Conservation (phyloP, 169 alveolate species). For the Blepharisma undulans region DNA sequence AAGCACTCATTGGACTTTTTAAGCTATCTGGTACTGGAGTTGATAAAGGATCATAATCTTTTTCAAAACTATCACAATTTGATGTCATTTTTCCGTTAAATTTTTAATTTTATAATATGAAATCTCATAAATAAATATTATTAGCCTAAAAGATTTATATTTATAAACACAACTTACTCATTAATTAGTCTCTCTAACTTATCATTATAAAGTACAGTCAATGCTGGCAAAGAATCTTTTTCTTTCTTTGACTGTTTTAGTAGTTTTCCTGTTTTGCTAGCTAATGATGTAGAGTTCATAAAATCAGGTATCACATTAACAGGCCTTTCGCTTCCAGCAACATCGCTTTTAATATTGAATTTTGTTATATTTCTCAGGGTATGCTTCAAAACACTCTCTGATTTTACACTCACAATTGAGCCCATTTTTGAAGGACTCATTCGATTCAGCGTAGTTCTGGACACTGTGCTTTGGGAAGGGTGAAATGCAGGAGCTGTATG, state of each 20-base stretch:
- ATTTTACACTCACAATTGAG: too few species aligned
- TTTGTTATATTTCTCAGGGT: neutral
- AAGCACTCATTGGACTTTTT: neutral
- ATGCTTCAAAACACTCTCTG: neutral
- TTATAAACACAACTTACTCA: too few species aligned
- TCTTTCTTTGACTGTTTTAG: neutral
- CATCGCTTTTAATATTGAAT: conserved; percentile 13
- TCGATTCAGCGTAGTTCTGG: too few species aligned
- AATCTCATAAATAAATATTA: too few species aligned
- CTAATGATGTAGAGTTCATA: neutral
- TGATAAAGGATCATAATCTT: neutral
- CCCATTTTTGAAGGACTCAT: too few species aligned
- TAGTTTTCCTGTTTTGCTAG: neutral
- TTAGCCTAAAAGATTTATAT: too few species aligned
- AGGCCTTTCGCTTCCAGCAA: neutral
- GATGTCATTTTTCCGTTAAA: neutral
- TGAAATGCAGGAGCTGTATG: neutral
- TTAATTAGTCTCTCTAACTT: neutral
- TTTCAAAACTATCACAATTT: neutral
- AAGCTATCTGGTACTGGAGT: neutral
- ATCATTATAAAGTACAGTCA: neutral
- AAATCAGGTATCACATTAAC: conserved; percentile 1
- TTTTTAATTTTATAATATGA: too few species aligned
- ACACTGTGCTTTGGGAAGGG: too few species aligned
- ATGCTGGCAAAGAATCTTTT: neutral